phyloP scores from a whole-genome alignment of 768 basidiomycete genomes.

The Lactarius hengduanensis region DNA sequence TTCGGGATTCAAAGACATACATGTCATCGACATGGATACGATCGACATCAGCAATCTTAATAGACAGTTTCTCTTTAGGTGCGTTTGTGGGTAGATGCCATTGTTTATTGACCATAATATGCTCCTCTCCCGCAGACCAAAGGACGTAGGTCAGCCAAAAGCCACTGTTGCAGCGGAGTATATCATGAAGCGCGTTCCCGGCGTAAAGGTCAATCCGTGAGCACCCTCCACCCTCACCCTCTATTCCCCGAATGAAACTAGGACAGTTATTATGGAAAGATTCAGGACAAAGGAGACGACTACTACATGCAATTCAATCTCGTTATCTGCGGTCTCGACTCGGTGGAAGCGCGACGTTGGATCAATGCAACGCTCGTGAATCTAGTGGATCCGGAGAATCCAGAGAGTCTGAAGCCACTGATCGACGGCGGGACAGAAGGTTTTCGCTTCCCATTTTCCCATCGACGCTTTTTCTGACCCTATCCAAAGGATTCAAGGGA shows the following conservation, averaged over 20 bases:
- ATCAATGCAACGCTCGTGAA: conserved; percentile 98
- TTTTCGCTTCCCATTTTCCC: conserved; percentile 33
- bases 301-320: conserved; percentile 98
- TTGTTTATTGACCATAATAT: conserved; percentile 5
- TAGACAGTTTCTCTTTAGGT: conserved; percentile 97
- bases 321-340: conserved; percentile 96
- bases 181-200: conserved; percentile 94
- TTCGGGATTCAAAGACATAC: conserved; percentile 96
- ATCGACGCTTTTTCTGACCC: background rate
- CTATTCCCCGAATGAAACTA: conserved; percentile 12
- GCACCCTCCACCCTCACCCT: conserved; percentile 35
- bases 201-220: conserved; percentile 95
- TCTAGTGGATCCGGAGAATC: conserved; percentile 88
- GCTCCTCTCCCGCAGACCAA: conserved; percentile 48
- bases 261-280: conserved; percentile 88
- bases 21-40: conserved; percentile 99
- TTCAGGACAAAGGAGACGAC: conserved; percentile 93
- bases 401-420: conserved; percentile 91
- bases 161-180: conserved; percentile 94
- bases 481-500: conserved; percentile 84
- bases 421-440: conserved; percentile 99
- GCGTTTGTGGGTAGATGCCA: conserved; percentile 23
- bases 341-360: conserved; percentile 96
- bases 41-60: conserved; percentile 99
- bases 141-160: conserved; percentile 93